A percentile compares a stretch with the other conserved stretches of the same genome.
These are phyloP conservation scores for Populus hybrid DNA, from an alignment of 441 rosid genomes.

Conservation along the genomic window DNA sequence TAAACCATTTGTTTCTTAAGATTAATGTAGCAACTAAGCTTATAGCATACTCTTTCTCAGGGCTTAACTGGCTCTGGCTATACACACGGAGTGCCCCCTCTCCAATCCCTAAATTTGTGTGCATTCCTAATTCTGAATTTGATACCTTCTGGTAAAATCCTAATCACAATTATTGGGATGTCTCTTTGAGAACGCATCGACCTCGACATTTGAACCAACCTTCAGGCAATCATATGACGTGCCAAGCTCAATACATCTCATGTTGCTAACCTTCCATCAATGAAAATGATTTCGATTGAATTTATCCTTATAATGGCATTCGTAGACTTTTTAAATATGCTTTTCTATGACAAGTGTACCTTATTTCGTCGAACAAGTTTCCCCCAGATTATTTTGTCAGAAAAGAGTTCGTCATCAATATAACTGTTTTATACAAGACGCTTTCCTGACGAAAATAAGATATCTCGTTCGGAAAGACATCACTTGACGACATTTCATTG, in stretches of 20 bases:
- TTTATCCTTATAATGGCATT: not conserved
- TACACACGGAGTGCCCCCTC: too few relatives aligned
- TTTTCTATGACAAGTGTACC: not conserved
- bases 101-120: too few relatives aligned
- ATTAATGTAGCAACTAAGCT: too few relatives aligned
- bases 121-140: too few relatives aligned
- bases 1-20: too few relatives aligned
- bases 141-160: too few relatives aligned
- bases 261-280: too few relatives aligned
- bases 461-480: not conserved
- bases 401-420: not conserved
- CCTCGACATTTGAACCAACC: conserved; percentile 14
- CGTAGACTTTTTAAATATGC: too few relatives aligned
- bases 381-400: not conserved
- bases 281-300: not conserved
- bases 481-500: not conserved
- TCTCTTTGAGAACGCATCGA: not conserved
- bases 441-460: not conserved
- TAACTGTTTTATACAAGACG: not conserved
- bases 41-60: too few relatives aligned
- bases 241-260: too few relatives aligned
- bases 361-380: not conserved
- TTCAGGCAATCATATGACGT: not conserved
- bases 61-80: too few relatives aligned
- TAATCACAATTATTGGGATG: too few relatives aligned